A percentile compares a stretch with the other conserved stretches of the same genome.
These are phyloP conservation scores for Penicillium sp. DNA, from an alignment of 2,329 filamentous ascomycete genomes.

Conservation along the genomic window DNA sequence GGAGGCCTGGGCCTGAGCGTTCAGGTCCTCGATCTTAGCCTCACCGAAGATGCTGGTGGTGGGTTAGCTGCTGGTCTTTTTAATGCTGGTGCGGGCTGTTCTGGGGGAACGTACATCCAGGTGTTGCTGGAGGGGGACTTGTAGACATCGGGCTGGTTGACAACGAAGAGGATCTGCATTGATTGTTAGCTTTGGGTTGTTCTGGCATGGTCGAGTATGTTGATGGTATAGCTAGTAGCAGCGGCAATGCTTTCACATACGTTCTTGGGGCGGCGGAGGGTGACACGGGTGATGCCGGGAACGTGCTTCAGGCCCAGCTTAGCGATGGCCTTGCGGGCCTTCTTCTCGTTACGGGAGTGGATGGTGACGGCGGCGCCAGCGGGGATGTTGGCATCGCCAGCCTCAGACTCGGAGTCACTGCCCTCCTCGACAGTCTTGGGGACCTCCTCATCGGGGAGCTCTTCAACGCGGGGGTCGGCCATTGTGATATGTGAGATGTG, in stretches of 20 bases:
- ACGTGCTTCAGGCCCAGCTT: constrained; percentile 98
- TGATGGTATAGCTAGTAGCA: too few relatives aligned
- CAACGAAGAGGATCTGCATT: constrained; percentile 92
- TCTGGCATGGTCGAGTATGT: constrained; percentile 13
- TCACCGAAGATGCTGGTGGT: constrained; percentile 93
- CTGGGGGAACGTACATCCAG: constrained; percentile 78
- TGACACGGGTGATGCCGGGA: constrained; percentile 96
- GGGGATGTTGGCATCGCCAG: constrained; percentile 66
- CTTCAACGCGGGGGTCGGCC: constrained; percentile 97
- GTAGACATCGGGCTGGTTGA: constrained; percentile 99
- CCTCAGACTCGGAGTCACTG: constrained; percentile 56
- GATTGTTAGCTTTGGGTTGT: constrained; percentile 20
- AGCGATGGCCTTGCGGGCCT: constrained; percentile 98
- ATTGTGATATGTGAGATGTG: constrained; percentile 63
- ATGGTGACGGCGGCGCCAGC: constrained; percentile 87
- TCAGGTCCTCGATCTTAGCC: constrained; percentile 99
- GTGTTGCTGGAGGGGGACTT: constrained; percentile 99
- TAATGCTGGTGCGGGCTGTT: not conserved
- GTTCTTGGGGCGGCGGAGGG: constrained; percentile 97
- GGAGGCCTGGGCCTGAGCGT: constrained; percentile 94
- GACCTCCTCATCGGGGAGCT: constrained; percentile 85
- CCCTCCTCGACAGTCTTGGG: constrained; percentile 80
- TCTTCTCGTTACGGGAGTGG: constrained; percentile 99
- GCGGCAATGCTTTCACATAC: constrained; percentile 65
- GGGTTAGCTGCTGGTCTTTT: constrained; percentile 29